These are phyloP conservation scores for Tolypocladium ovalisporum DNA, from an alignment of 2,329 filamentous ascomycete species.

Conservation along the genomic window DNA sequence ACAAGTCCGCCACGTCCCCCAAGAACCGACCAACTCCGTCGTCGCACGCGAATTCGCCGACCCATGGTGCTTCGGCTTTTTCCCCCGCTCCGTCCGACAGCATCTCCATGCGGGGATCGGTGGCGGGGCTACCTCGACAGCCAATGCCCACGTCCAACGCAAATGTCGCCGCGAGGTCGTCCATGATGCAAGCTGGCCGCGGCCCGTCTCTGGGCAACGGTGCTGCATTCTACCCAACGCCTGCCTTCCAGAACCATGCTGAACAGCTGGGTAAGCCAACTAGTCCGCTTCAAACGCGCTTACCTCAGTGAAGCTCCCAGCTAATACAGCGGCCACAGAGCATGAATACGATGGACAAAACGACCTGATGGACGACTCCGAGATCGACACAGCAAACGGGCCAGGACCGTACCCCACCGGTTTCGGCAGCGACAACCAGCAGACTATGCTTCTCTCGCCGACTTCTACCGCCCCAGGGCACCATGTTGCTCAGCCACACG, in stretches of 20 bases:
- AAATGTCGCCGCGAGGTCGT: constrained; percentile 15
- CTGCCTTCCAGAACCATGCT: constrained; percentile 82
- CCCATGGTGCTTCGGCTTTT: constrained; percentile 34
- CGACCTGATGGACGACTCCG: constrained; percentile 78
- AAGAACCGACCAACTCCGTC: constrained; percentile 73
- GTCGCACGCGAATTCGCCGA: constrained; percentile 56
- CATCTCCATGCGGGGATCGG: constrained; percentile 30
- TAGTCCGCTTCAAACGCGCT: not conserved
- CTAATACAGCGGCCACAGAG: constrained; percentile 47
- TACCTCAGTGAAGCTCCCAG: constrained; percentile 7
- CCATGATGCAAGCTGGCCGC: constrained; percentile 25
- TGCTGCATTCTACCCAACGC: constrained; percentile 64
- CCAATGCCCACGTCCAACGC: constrained; percentile 17
- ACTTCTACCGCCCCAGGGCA: constrained; percentile 24
- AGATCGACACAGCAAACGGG: constrained; percentile 55
- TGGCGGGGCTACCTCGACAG: constrained; percentile 19
- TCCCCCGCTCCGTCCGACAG: constrained; percentile 35
- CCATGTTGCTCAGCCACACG: constrained; percentile 19
- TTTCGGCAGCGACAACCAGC: constrained; percentile 36
- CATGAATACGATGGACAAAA: constrained; percentile 91
- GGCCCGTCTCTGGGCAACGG: constrained; percentile 25
- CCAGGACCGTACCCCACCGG: constrained; percentile 53
- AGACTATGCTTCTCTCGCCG: constrained; percentile 30
- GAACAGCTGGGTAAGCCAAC: constrained; percentile 81
- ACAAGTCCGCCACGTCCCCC: constrained; percentile 51